Evolutionary conservation across 1,284 basidiomycete genomes (phyloP), one percentile per base, ranked within the genome.

Genomic region (Ceratobasidium sp.): DNA sequence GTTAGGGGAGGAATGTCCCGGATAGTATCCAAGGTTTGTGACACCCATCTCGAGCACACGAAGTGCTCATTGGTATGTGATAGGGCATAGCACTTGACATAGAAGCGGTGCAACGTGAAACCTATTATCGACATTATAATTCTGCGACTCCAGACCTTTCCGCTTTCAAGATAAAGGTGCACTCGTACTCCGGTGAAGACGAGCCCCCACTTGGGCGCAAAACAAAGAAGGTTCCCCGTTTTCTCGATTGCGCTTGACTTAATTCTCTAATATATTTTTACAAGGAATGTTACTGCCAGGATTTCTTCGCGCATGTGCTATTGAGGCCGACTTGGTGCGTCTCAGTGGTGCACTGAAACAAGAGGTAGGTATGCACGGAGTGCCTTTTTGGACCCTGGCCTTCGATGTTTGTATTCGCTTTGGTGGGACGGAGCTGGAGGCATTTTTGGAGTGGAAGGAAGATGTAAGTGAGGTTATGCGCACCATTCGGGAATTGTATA

Each of bases 401-500:
- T 76, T 76, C 22, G 57, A 63, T 33, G 64, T 76, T 33, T 63
- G 62, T 19, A 64, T 76, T 31, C 50, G 65, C 31, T 76, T 76
- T 54, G 75, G 75, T 9, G 60, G 71, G 1, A 67, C 71, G 14
- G 75, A 76, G 47, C 71, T 75, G 19, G 33, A 63, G 6, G 75
- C 75, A 5, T 76, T 62, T 33, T 22, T 76, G 14, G 75, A 73
- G 29, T 76, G 75, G 75, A 27, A 41, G 3, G 71, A 76, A 65
- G 47, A 65, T 24, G 75, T 75, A 56, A 22, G 64, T 67, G n/a
- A n/a, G n/a, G n/a, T n/a, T n/a, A n/a, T n/a, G n/a, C n/a, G n/a
- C n/a, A n/a, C n/a, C n/a, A n/a, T n/a, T n/a, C n/a, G n/a, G n/a
- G n/a, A n/a, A n/a, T n/a, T n/a, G n/a, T n/a, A n/a, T n/a, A n/a